Conservation (phyloP, 257 asterid genomes). For the Leptodermis oblonga region DNA sequence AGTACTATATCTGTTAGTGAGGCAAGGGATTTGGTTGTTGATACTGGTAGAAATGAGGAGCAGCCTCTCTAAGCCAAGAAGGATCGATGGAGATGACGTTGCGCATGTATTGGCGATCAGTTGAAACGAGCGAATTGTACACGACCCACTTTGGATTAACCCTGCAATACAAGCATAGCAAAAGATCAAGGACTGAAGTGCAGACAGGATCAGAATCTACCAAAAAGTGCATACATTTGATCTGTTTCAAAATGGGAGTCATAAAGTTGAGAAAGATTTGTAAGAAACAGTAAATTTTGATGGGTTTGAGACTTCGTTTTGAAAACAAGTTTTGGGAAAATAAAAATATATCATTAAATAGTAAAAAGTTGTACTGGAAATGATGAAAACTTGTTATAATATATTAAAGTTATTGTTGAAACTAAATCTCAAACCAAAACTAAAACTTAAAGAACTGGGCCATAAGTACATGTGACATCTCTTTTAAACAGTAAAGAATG, state of each 20-base stretch:
- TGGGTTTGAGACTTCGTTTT: too few relatives aligned
- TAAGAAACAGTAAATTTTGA: background rate
- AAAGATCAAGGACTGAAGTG: background rate
- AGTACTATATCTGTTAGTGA: conserved; percentile 22
- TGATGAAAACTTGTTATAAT: too few relatives aligned
- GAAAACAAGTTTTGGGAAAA: too few relatives aligned
- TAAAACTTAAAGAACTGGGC: too few relatives aligned
- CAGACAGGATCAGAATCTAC: background rate
- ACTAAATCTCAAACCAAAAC: too few relatives aligned
- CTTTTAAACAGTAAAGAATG: background rate
- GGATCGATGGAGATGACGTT: conserved; percentile 85
- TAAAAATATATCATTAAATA: too few relatives aligned
- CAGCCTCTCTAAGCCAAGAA: conserved; percentile 81
- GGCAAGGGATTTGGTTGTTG: conserved; percentile 42
- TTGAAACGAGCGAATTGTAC: conserved; percentile 81
- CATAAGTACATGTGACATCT: background rate
- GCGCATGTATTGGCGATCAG: conserved; percentile 95
- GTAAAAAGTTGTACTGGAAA: background rate
- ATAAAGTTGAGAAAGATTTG: background rate
- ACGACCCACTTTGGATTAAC: conserved; percentile 91
- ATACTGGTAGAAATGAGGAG: conserved; percentile 85
- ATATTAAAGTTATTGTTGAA: too few relatives aligned
- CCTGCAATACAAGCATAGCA: conserved; percentile 33
- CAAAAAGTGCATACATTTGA: background rate
- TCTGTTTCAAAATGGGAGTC: background rate